Evolutionary conservation across 1,284 basidiomycete species (phyloP), one percentile per base, ranked within the genome.

Genomic region (Anthracocystis walkeri): DNA sequence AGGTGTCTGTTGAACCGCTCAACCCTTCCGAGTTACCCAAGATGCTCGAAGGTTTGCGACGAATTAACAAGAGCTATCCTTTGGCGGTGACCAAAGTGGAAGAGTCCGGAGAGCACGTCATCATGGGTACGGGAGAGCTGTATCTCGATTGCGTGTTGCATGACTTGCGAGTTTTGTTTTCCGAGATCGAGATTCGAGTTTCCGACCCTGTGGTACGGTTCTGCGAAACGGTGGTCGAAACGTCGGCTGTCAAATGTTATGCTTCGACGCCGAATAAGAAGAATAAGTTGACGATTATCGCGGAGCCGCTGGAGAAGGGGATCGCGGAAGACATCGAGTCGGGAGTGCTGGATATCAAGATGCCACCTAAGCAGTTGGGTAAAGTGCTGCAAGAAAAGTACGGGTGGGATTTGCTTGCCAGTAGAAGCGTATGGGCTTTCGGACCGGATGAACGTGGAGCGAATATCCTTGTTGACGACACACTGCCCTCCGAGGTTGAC

Each of bases 121-220:
- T 99, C 58, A 90, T 99, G 72, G 97, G 97, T 50, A 98, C 97
- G 0, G 97, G 97, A 58, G 97, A 99, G 86, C 87, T 99, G 53
- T 98, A 97, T 86, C 88, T 99, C 80, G 97, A 99, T 85, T 97
- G 92, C 76, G 92, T 97, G 48, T 90, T 99, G 91, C 95, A 99
- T 84, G 97, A 99, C 87, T 87, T 99, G 72, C 89, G 97, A 67
- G 90, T 90, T 71, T 85, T 99, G 72, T 99, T 97, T 87, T 91
- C 93, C 49, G 97, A 99, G 88, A 97, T 99, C 78, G 97, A 99
- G 89, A 97, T 99, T 88, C 98, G 99, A 87, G 95, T 99, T 16
- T 97, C 95, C 33, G 97, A 99, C 87, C 97, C 97, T 1, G 95
- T 98, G 31, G 97, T 95, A 27, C 94, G 95, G 84, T 99, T 99